phyloP scores from a whole-genome alignment of 2,329 filamentous ascomycete species.

The Ilyonectria robusta region DNA sequence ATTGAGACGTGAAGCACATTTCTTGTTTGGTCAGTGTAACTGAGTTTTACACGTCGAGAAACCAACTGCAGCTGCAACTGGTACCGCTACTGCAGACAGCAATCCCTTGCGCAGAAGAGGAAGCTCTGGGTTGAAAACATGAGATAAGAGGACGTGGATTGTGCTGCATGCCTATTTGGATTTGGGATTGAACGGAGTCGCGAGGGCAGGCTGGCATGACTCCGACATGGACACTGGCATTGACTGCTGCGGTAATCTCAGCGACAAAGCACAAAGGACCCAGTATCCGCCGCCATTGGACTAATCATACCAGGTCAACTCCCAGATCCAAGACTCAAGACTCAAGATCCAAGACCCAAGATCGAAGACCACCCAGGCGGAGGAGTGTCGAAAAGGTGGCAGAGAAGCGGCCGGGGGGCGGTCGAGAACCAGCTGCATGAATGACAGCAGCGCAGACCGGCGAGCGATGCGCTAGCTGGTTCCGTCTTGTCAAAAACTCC shows the following conservation, averaged over 20 bases:
- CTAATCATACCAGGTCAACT: not conserved
- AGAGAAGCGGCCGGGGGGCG: not conserved
- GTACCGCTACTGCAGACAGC: not conserved
- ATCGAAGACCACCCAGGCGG: constrained; percentile 4
- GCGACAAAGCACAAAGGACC: not conserved
- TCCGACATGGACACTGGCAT: not conserved
- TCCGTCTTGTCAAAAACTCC: constrained; percentile 26
- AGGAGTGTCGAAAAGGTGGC: constrained; percentile 1
- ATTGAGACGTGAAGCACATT: not conserved
- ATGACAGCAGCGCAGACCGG: constrained; percentile 27
- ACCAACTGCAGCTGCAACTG: not conserved
- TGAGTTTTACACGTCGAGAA: not conserved
- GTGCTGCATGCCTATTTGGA: not conserved
- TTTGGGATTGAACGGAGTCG: not conserved
- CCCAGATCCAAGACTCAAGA: not conserved
- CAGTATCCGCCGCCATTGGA: not conserved
- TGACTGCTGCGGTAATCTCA: not conserved
- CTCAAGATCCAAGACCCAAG: not conserved
- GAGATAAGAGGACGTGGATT: not conserved
- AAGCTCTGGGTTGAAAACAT: not conserved
- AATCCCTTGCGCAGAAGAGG: not conserved
- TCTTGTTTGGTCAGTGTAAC: not conserved
- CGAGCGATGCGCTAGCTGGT: constrained; percentile 25
- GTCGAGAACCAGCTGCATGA: constrained; percentile 24
- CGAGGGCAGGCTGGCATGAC: not conserved